Percentiles rank a stretch among this genome's conserved stretches.
Evolutionary conservation across 352 stramenopile species (phyloP).

Genomic region (Pythium graminicola): DNA sequence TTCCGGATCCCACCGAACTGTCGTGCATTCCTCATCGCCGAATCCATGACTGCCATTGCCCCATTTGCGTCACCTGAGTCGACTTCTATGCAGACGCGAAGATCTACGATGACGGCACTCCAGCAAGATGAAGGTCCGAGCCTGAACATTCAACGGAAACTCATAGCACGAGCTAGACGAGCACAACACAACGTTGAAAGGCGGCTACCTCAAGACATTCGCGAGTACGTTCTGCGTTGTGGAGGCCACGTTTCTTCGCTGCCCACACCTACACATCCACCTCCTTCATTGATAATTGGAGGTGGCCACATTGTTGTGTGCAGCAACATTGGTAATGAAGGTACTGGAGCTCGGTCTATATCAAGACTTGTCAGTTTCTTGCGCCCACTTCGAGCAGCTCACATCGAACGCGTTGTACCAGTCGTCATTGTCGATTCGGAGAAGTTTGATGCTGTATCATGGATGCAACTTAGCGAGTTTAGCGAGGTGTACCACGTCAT

Average conservation of each 20-base stretch:
- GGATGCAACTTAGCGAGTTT: conserved; percentile 60
- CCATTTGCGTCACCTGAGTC: conserved; percentile 12
- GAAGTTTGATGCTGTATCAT: conserved; percentile 57
- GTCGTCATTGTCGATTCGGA: conserved; percentile 73
- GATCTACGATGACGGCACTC: conserved; percentile 7
- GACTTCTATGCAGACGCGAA: background rate
- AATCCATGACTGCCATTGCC: conserved; percentile 51
- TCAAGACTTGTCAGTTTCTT: conserved; percentile 72
- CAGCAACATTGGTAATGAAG: conserved; percentile 66
- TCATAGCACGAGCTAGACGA: conserved; percentile 43
- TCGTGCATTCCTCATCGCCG: conserved; percentile 71
- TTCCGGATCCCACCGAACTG: conserved; percentile 45
- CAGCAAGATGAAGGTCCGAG: background rate
- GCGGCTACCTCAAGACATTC: conserved; percentile 50
- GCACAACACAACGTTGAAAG: conserved; percentile 71
- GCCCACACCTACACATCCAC: conserved; percentile 34
- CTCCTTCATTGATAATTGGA: conserved; percentile 30
- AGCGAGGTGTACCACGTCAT: conserved; percentile 75
- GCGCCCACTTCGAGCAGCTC: conserved; percentile 56
- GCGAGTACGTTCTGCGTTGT: conserved; percentile 50
- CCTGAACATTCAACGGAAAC: conserved; percentile 22
- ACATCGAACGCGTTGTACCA: conserved; percentile 56
- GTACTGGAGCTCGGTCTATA: conserved; percentile 46
- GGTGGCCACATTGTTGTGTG: conserved; percentile 80
- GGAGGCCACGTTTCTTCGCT: conserved; percentile 28